A percentile compares a stretch with the other conserved stretches of the same genome.
Evolutionary conservation across 192 early-diverging fungal species (phyloP).

Genomic region (Coemansia sp.): DNA sequence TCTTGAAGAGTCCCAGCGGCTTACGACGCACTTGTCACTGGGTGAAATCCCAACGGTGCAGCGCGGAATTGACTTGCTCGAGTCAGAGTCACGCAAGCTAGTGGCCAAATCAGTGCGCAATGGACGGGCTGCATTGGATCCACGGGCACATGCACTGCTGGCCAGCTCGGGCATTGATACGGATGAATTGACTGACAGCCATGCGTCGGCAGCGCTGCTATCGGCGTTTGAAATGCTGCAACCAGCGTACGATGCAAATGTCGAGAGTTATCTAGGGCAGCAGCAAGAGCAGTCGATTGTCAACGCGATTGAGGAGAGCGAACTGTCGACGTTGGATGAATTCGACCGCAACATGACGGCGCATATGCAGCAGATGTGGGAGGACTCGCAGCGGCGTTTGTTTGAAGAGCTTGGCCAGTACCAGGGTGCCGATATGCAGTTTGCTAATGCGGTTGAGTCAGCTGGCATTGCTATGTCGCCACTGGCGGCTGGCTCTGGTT

Average conservation of each 20-base stretch:
- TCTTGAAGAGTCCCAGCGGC: conserved; percentile 71
- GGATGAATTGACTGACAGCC: conserved; percentile 60
- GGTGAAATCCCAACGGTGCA: conserved; percentile 74
- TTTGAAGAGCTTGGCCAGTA: conserved; percentile 84
- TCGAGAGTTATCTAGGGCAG: conserved; percentile 74
- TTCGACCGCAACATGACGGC: conserved; percentile 64
- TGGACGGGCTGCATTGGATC: conserved; percentile 27
- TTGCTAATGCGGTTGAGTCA: background rate
- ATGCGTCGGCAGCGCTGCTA: conserved; percentile 66
- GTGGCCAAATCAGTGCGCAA: conserved; percentile 49
- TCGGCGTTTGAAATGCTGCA: conserved; percentile 73
- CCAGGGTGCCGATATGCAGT: conserved; percentile 18
- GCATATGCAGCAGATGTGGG: conserved; percentile 68
- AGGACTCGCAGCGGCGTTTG: conserved; percentile 66
- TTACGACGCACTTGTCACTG: conserved; percentile 69
- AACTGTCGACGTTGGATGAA: conserved; percentile 63
- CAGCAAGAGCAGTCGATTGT: conserved; percentile 78
- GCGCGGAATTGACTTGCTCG: conserved; percentile 86
- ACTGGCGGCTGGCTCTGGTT: background rate
- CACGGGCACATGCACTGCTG: conserved; percentile 67
- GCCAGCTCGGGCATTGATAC: conserved; percentile 80
- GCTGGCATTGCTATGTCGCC: background rate
- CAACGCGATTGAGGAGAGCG: conserved; percentile 69
- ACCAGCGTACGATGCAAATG: conserved; percentile 77
- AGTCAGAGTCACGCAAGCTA: conserved; percentile 77